phyloP scores from a whole-genome alignment of 805 yeast species.

The Candida montana region DNA sequence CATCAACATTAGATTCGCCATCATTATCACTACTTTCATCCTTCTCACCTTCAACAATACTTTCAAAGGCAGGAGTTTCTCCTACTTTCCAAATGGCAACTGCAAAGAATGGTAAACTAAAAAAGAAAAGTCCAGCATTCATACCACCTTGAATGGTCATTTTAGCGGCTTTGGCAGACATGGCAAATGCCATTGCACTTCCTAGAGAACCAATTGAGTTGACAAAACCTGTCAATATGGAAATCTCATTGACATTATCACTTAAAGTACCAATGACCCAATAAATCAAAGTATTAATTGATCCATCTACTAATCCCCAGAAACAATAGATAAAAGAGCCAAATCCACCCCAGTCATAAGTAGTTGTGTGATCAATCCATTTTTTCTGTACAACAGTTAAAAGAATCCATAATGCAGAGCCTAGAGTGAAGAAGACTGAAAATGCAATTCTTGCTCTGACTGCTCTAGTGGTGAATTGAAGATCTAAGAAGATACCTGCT shows the following conservation, averaged over 20 bases:
- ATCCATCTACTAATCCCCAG: slow-evolving; percentile 1
- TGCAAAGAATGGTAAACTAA: not conserved
- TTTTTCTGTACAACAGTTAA: not conserved
- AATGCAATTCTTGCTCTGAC: not conserved
- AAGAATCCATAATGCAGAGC: not conserved
- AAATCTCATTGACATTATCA: slow-evolving; percentile 1
- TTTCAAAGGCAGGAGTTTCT: not conserved
- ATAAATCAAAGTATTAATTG: not conserved
- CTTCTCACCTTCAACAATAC: not conserved
- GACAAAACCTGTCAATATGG: not conserved
- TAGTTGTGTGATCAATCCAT: not conserved
- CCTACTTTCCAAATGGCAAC: not conserved
- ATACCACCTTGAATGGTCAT: not conserved
- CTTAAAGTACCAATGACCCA: slow-evolving; percentile 1
- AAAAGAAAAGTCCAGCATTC: not conserved
- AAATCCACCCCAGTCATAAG: slow-evolving; percentile 1
- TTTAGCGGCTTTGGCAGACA: not conserved
- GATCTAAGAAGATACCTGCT: not conserved
- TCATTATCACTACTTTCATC: no score
- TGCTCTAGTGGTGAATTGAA: not conserved
- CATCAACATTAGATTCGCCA: not conserved
- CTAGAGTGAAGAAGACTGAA: not conserved
- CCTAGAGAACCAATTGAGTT: slow-evolving; percentile 1
- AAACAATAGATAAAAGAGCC: not conserved
- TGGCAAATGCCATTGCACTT: slow-evolving; percentile 1